These are phyloP conservation scores for Beta lomatogona DNA, from an alignment of 179 eudicot species.

Conservation along the genomic window DNA sequence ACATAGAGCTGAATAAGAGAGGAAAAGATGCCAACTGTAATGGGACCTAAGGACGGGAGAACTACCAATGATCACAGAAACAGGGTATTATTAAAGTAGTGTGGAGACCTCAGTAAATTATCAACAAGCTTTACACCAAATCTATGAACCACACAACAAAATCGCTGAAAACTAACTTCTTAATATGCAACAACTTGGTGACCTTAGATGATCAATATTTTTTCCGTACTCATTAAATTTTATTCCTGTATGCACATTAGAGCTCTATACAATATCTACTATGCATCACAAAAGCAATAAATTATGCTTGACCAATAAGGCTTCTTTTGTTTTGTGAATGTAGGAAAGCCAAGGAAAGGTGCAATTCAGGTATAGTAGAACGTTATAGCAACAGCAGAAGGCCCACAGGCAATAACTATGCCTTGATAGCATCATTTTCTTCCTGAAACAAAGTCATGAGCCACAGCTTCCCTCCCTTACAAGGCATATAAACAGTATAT, in stretches of 20 bases:
- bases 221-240: too few relatives aligned
- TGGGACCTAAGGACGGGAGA: background rate
- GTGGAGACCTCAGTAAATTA: background rate
- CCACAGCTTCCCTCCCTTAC: conserved; percentile 28
- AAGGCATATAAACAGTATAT: conserved; percentile 30
- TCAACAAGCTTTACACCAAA: background rate
- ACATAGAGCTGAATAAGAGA: background rate
- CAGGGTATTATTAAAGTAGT: background rate
- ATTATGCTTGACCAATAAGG: conserved; percentile 3
- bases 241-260: background rate
- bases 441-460: conserved; percentile 17
- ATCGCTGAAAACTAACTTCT: background rate
- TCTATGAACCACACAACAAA: background rate
- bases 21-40: background rate
- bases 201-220: background rate
- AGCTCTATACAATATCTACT: conserved; percentile 1
- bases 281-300: conserved; percentile 11
- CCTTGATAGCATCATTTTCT: conserved; percentile 21
- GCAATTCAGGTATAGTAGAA: conserved; percentile 23
- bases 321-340: background rate
- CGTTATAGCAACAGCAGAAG: conserved; percentile 26
- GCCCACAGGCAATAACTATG: conserved; percentile 24
- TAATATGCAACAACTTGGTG: too few relatives aligned
- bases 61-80: background rate
- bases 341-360: conserved; percentile 27